Percentiles rank a stretch among this genome's conserved stretches.
These are phyloP conservation scores for Hamamelis virginiana DNA, from an alignment of 164 flowering plant genomes.

Conservation along the genomic window DNA sequence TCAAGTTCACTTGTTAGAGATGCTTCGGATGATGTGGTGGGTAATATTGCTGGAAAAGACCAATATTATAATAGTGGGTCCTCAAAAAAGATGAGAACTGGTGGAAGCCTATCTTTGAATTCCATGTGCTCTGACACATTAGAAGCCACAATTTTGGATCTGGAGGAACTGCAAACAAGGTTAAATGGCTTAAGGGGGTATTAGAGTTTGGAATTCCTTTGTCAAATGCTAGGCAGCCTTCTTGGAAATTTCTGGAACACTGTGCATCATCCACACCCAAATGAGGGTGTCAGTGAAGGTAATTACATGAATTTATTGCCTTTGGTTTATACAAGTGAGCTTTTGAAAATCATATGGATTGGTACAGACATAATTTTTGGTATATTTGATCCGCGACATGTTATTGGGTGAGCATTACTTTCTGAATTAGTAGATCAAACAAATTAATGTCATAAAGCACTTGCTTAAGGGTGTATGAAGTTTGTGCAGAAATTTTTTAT, in stretches of 20 bases:
- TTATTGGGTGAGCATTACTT: not conserved
- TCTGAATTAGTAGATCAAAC: no score
- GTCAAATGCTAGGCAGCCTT: conserved; percentile 25
- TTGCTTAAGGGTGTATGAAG: no score
- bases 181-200: conserved; percentile 48
- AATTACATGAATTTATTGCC: not conserved
- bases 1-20: conserved; percentile 26
- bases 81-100: conserved; percentile 28
- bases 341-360: not conserved
- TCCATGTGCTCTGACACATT: conserved; percentile 28
- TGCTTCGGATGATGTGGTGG: conserved; percentile 12
- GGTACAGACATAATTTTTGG: not conserved
- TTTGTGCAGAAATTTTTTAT: no score
- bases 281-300: conserved; percentile 22
- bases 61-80: conserved; percentile 6
- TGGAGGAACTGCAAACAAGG: conserved; percentile 51
- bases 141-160: conserved; percentile 50
- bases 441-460: no score
- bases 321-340: not conserved
- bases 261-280: conserved; percentile 23
- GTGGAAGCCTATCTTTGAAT: conserved; percentile 18
- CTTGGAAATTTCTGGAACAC: conserved; percentile 50
- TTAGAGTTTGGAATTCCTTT: conserved; percentile 28
- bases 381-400: not conserved
- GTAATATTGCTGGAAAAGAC: conserved; percentile 8